A percentile compares a stretch with the other conserved stretches of the same genome.
These are phyloP conservation scores for Tylopilus cervinicoccineus DNA, from an alignment of 768 basidiomycete species.

Conservation along the genomic window DNA sequence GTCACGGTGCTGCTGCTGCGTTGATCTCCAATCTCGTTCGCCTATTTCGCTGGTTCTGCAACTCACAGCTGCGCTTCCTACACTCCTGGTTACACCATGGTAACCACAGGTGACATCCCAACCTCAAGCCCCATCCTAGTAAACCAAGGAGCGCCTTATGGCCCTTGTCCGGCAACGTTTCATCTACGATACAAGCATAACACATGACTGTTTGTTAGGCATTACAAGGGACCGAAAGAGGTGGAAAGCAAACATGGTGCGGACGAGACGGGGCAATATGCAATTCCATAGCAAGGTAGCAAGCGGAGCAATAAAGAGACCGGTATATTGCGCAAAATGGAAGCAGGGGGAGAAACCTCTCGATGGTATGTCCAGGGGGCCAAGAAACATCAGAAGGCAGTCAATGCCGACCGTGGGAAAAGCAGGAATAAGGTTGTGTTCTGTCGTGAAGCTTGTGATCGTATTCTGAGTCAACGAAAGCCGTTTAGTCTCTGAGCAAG, in stretches of 20 bases:
- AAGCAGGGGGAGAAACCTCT: conserved; percentile 8
- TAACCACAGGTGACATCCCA: no score
- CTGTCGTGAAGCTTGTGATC: conserved; percentile 13
- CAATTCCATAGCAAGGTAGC: conserved; percentile 27
- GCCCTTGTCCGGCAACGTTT: conserved; percentile 5
- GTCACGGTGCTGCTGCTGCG: no score
- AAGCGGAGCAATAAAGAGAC: conserved; percentile 16
- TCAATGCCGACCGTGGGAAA: conserved; percentile 23
- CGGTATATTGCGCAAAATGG: conserved; percentile 14
- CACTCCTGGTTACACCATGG: no score
- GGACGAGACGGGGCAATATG: conserved; percentile 19
- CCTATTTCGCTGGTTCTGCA: no score
- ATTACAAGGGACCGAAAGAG: conserved; percentile 19
- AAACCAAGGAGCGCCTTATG: background rate
- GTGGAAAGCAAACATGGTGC: conserved; percentile 12
- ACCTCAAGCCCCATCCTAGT: background rate
- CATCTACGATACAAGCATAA: conserved; percentile 30
- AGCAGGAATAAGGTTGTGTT: conserved; percentile 12
- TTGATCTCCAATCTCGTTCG: no score
- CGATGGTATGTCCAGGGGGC: conserved; percentile 16
- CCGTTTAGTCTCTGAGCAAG: conserved; percentile 53
- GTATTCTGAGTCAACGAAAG: conserved; percentile 16
- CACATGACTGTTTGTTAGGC: conserved; percentile 15
- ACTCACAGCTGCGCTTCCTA: no score
- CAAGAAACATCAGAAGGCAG: conserved; percentile 26